Conservation (phyloP, 2,329 filamentous ascomycete genomes). For the Penicillium verrucosum region DNA sequence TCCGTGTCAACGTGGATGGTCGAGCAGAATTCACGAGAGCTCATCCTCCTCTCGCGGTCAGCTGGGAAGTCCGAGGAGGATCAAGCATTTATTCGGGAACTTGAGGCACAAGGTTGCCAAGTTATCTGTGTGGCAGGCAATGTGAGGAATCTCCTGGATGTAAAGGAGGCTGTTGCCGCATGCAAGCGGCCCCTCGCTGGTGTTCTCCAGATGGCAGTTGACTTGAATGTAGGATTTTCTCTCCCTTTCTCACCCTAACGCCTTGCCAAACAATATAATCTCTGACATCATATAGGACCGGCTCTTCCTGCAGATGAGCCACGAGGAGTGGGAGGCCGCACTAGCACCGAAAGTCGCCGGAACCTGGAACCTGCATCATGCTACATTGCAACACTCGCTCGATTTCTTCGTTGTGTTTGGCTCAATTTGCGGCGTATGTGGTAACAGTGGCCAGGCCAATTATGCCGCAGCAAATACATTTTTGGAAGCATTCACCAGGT, state of each 20-base stretch:
- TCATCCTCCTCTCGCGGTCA: constrained; percentile 10
- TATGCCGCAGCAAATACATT: constrained; percentile 38
- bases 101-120: constrained; percentile 7
- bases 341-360: constrained; percentile 36
- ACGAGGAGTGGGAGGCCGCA: constrained; percentile 30
- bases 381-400: constrained; percentile 1
- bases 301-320: constrained; percentile 33
- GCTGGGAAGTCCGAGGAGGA: constrained; percentile 1
- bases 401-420: constrained; percentile 32
- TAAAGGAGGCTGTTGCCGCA: background rate
- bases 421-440: constrained; percentile 30
- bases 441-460: constrained; percentile 44
- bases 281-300: constrained; percentile 9
- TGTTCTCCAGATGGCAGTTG: constrained; percentile 9
- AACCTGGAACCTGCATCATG: constrained; percentile 30
- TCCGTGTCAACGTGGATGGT: constrained; percentile 14
- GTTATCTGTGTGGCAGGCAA: background rate
- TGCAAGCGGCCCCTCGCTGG: constrained; percentile 1
- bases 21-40: constrained; percentile 8
- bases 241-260: background rate
- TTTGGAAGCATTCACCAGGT: constrained; percentile 28
- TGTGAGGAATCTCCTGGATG: background rate
- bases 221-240: background rate
- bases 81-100: constrained; percentile 6
- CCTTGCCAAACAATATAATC: too few species aligned